phyloP scores from a whole-genome alignment of 148 eudicot genomes.

The Pouteria glomerata region DNA sequence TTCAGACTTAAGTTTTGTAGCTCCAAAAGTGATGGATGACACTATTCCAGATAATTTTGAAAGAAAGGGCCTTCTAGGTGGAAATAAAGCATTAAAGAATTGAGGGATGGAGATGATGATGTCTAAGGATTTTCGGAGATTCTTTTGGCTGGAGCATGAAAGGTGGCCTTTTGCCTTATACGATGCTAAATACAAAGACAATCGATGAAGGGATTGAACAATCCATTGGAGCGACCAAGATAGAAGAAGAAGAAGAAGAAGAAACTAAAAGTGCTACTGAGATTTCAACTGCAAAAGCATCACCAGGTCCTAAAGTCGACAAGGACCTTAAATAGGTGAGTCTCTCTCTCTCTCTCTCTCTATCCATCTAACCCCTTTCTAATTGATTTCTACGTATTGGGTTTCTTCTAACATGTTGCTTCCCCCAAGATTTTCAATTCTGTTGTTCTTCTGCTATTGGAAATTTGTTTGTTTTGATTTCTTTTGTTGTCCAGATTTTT shows the following conservation, averaged over 20 bases:
- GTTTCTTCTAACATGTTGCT: not conserved
- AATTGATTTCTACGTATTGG: not conserved
- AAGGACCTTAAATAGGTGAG: constrained; percentile 71
- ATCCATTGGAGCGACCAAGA: not conserved
- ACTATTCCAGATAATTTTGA: constrained; percentile 38
- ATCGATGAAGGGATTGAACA: not conserved
- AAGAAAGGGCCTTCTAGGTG: constrained; percentile 20
- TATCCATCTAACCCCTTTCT: not conserved
- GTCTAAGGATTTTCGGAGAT: not conserved
- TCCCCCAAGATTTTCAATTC: not conserved
- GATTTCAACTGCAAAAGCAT: not conserved
- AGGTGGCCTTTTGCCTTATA: no score
- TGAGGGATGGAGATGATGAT: not conserved
- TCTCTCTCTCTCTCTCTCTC: not conserved
- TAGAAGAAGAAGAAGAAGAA: constrained; percentile 7
- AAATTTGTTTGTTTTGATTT: no score
- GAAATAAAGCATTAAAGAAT: not conserved
- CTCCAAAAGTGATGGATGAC: constrained; percentile 51
- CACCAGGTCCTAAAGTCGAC: constrained; percentile 30
- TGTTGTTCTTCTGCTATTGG: no score
- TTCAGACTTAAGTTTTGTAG: constrained; percentile 46
- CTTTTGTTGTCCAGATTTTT: no score
- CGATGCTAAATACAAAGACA: not conserved
- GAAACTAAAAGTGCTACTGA: not conserved
- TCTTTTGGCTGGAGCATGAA: no score